These are phyloP conservation scores for Hordeum pubiflorum DNA, from an alignment of 202 grass and related monocot genomes.

Conservation along the genomic window DNA sequence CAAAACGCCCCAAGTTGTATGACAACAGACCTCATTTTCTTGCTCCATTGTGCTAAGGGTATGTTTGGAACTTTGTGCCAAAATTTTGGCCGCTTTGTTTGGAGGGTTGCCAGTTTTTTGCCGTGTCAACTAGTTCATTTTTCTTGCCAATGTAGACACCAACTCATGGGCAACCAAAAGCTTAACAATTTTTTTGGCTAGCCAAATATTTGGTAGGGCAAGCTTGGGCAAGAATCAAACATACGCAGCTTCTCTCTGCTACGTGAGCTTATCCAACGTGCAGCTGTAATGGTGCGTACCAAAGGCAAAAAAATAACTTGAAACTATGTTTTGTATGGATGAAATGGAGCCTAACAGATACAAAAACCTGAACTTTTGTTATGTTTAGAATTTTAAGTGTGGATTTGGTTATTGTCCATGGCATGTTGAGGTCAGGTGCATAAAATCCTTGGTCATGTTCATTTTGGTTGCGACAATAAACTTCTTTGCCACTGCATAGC, in stretches of 20 bases:
- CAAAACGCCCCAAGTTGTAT: neutral
- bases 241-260: neutral
- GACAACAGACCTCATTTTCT: neutral
- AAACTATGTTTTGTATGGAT: neutral
- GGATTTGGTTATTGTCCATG: neutral
- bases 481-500: neutral
- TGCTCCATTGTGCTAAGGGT: neutral
- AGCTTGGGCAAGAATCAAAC: neutral
- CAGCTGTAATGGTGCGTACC: neutral
- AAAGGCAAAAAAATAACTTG: neutral
- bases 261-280: neutral
- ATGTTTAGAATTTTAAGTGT: neutral
- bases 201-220: too few species aligned
- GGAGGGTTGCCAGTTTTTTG: too few species aligned
- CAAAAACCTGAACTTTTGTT: neutral
- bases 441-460: neutral
- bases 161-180: too few species aligned
- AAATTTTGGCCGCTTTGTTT: too few species aligned
- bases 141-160: too few species aligned
- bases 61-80: too few species aligned
- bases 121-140: too few species aligned
- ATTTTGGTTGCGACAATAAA: neutral
- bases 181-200: too few species aligned
- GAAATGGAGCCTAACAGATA: neutral
- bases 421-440: neutral